Evolutionary conservation across 2,329 filamentous ascomycete genomes (phyloP).

Genomic region (Hymenotorrendiella dingleyae): DNA sequence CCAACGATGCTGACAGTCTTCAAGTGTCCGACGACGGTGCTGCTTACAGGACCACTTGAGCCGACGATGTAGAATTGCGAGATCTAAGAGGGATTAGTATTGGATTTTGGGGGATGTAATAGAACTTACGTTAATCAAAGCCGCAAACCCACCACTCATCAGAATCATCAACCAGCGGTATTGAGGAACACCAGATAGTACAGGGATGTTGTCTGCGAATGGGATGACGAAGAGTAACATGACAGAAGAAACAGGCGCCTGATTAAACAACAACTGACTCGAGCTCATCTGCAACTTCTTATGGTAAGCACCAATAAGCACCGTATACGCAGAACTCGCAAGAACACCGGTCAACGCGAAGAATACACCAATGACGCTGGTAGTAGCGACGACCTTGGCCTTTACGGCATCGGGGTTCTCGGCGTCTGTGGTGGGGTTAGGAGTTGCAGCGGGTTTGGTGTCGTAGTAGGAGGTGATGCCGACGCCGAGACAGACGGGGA

Average conservation of each 20-base stretch:
- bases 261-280: slow-evolving; percentile 38
- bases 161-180: slow-evolving; percentile 34
- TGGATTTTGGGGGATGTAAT: too few species aligned
- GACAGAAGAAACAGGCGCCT: slow-evolving; percentile 37
- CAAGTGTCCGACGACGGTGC: slow-evolving; percentile 37
- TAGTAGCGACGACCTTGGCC: slow-evolving; percentile 32
- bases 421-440: too few species aligned
- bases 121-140: slow-evolving; percentile 31
- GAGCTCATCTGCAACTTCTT: slow-evolving; percentile 38
- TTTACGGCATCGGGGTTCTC: slow-evolving; percentile 35
- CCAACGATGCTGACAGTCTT: slow-evolving; percentile 32
- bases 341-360: slow-evolving; percentile 58
- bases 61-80: slow-evolving; percentile 30
- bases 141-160: slow-evolving; percentile 36
- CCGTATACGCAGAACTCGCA: slow-evolving; percentile 32
- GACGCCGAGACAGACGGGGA: slow-evolving; percentile 38
- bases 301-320: slow-evolving; percentile 38
- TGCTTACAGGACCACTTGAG: slow-evolving; percentile 33
- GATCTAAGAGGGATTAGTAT: too few species aligned
- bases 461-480: slow-evolving; percentile 42
- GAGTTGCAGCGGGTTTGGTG: slow-evolving; percentile 27
- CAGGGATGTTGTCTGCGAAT: slow-evolving; percentile 33
- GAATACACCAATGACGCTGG: slow-evolving; percentile 49
- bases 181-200: slow-evolving; percentile 30
- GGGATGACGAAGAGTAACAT: slow-evolving; percentile 38